phyloP scores from a whole-genome alignment of 345 rosid species.

The Odontarrhena argentea region DNA sequence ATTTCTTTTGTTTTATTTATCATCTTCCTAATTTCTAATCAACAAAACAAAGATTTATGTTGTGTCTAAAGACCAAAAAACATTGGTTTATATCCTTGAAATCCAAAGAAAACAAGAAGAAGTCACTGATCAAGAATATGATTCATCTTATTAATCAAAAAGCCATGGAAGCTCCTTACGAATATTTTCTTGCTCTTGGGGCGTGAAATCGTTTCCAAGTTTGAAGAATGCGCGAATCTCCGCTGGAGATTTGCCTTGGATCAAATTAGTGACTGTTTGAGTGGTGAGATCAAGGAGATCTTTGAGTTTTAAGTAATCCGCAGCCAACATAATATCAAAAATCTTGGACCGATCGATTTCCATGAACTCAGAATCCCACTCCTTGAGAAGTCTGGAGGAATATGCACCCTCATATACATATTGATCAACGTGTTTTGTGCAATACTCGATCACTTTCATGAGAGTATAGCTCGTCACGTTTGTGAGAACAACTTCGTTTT shows the following conservation, averaged over 20 bases:
- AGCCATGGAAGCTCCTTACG: no score
- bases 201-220: constrained; percentile 55
- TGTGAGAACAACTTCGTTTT: constrained; percentile 48
- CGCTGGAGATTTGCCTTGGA: constrained; percentile 57
- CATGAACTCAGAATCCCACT: constrained; percentile 60
- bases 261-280: constrained; percentile 58
- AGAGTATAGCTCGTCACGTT: constrained; percentile 57
- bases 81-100: no score
- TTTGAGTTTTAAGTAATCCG: constrained; percentile 59
- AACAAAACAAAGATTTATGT: no score
- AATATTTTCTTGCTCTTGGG: constrained; percentile 40
- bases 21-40: no score
- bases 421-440: constrained; percentile 51
- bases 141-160: no score
- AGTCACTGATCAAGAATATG: no score
- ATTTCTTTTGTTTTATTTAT: no score
- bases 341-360: constrained; percentile 55
- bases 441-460: constrained; percentile 63
- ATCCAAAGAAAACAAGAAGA: no score
- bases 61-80: no score
- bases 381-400: constrained; percentile 35
- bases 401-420: no score
- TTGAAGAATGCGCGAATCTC: constrained; percentile 56
- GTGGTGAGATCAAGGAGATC: constrained; percentile 55
- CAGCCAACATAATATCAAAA: constrained; percentile 57